A percentile compares a stretch with the other conserved stretches of the same genome.
phyloP scores from a whole-genome alignment of 306 rosid genomes.

The Trichosanthes truncata region DNA sequence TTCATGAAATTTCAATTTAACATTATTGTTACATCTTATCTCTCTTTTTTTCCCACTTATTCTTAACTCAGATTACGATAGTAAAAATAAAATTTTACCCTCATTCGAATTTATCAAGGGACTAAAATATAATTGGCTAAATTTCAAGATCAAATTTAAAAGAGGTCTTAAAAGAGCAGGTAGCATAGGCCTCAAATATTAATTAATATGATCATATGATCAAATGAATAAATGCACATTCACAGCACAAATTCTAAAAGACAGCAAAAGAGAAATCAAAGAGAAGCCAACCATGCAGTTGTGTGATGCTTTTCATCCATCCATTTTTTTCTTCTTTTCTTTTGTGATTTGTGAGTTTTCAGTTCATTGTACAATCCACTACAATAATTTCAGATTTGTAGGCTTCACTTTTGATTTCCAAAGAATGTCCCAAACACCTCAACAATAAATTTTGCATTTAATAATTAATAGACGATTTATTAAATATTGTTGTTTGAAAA shows the following conservation, averaged over 20 bases:
- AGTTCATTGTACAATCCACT: neutral
- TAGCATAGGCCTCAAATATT: neutral
- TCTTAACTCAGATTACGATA: too few species aligned
- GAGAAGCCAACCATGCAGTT: neutral
- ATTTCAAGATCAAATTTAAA: neutral
- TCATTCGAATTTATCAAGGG: neutral
- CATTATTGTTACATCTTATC: too few species aligned
- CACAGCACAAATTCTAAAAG: neutral
- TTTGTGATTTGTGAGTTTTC: neutral
- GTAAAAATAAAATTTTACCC: too few species aligned
- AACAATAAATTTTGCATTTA: neutral
- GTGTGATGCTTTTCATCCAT: neutral
- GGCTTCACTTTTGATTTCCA: neutral
- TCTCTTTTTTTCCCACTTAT: too few species aligned
- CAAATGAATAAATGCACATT: neutral
- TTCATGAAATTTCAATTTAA: too few species aligned
- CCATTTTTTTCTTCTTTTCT: neutral
- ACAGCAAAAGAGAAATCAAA: neutral
- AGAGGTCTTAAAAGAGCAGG: neutral
- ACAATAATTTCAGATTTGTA: neutral
- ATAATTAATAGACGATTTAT: neutral
- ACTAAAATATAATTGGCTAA: too few species aligned
- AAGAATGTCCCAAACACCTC: conserved; percentile 5
- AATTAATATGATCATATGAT: neutral
- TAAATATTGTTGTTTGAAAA: too few species aligned